Percentiles rank a stretch among this genome's conserved stretches.
phyloP scores from a whole-genome alignment of 805 yeast species.

The Kluyveromyces siamensis region DNA sequence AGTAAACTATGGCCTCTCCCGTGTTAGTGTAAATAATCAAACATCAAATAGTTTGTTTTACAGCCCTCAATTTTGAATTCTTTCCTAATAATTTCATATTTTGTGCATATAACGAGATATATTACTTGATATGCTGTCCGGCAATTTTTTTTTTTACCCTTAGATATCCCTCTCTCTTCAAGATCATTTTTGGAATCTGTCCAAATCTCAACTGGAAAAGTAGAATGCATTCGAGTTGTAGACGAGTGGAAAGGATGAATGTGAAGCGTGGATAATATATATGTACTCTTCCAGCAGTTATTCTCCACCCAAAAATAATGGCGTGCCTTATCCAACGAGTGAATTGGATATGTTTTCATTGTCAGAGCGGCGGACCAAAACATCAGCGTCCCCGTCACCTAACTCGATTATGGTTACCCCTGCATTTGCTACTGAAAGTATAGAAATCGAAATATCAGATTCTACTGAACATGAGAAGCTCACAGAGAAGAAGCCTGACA shows the following conservation, averaged over 20 bases:
- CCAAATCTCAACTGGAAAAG: background rate
- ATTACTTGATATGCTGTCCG: too few relatives aligned
- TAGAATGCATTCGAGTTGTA: background rate
- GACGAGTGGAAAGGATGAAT: too few relatives aligned
- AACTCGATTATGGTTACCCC: background rate
- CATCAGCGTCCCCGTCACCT: background rate
- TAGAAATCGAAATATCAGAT: too few relatives aligned
- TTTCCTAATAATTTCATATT: too few relatives aligned
- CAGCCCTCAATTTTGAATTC: too few relatives aligned
- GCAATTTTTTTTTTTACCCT: background rate
- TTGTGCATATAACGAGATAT: too few relatives aligned
- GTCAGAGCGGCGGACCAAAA: background rate
- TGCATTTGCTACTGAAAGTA: background rate
- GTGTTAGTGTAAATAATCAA: too few relatives aligned
- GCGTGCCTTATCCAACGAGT: slow-evolving; percentile 5
- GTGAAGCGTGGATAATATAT: too few relatives aligned
- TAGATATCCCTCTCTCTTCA: background rate
- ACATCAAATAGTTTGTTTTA: too few relatives aligned
- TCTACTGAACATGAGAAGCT: background rate
- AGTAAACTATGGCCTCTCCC: too few relatives aligned
- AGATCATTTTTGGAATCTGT: background rate
- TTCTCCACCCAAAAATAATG: too few relatives aligned
- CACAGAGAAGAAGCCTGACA: background rate
- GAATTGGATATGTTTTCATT: slow-evolving; percentile 5
- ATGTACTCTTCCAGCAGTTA: too few relatives aligned